These are phyloP conservation scores for Escallonia herrerae DNA, from an alignment of 129 eudicot genomes.

Conservation along the genomic window DNA sequence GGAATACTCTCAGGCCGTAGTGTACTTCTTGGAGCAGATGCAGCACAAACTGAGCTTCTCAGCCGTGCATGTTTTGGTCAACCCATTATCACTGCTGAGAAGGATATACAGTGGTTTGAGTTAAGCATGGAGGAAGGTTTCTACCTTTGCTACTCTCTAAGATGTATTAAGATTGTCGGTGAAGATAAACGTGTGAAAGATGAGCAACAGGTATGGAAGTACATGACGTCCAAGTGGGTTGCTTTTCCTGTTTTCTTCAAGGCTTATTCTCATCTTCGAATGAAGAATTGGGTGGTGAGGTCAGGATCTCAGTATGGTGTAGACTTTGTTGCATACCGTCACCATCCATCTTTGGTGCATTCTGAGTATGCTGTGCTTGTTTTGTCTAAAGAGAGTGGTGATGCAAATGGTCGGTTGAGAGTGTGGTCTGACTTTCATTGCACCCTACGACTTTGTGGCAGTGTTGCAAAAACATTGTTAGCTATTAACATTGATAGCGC, in stretches of 20 bases:
- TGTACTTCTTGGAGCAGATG: slow-evolving; percentile 43
- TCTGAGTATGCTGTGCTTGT: slow-evolving; percentile 66
- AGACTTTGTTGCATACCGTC: slow-evolving; percentile 80
- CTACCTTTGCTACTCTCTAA: slow-evolving; percentile 37
- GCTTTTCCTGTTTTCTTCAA: slow-evolving; percentile 33
- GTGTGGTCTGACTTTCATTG: slow-evolving; percentile 84
- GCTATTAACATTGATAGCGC: slow-evolving; percentile 33
- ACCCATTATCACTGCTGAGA: slow-evolving; percentile 45
- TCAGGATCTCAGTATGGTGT: slow-evolving; percentile 71
- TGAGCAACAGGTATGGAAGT: slow-evolving; percentile 46
- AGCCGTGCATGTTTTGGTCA: slow-evolving; percentile 67
- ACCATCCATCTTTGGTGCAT: slow-evolving; percentile 66
- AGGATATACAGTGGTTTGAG: slow-evolving; percentile 65
- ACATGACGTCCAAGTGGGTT: slow-evolving; percentile 31
- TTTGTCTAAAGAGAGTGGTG: slow-evolving; percentile 20
- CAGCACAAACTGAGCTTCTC: slow-evolving; percentile 56
- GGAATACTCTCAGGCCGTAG: slow-evolving; percentile 49
- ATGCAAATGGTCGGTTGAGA: slow-evolving; percentile 44
- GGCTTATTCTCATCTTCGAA: slow-evolving; percentile 67
- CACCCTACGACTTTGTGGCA: slow-evolving; percentile 69
- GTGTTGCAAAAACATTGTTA: slow-evolving; percentile 75
- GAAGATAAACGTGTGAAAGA: slow-evolving; percentile 21
- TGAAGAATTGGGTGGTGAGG: slow-evolving; percentile 79
- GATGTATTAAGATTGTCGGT: slow-evolving; percentile 40
- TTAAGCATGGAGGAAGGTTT: slow-evolving; percentile 62